A percentile compares a stretch with the other conserved stretches of the same genome.
These are phyloP conservation scores for Candida freyschussii DNA, from an alignment of 1,139 yeast genomes.

Conservation along the genomic window DNA sequence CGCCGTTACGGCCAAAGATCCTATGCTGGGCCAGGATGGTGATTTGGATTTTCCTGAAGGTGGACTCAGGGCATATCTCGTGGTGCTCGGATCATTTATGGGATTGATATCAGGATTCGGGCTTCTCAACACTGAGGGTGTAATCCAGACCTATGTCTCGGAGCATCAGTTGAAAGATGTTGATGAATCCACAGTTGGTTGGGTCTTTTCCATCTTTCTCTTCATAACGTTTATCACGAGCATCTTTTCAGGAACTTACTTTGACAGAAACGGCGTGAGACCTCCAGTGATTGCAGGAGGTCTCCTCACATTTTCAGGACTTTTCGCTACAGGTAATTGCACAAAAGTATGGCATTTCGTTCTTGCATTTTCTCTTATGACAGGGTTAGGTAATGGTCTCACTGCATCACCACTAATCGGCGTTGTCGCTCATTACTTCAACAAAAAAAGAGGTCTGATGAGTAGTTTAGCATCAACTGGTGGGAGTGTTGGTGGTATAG, in stretches of 20 bases:
- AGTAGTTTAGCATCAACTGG: slow-evolving; percentile 60
- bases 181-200: slow-evolving; percentile 50
- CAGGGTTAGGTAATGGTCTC: slow-evolving; percentile 57
- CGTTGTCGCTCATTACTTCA: slow-evolving; percentile 60
- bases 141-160: slow-evolving; percentile 59
- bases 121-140: slow-evolving; percentile 62
- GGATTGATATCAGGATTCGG: slow-evolving; percentile 66
- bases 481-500: slow-evolving; percentile 65
- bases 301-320: slow-evolving; percentile 42
- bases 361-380: slow-evolving; percentile 48
- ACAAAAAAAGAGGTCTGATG: slow-evolving; percentile 55
- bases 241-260: slow-evolving; percentile 56
- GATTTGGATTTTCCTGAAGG: slow-evolving; percentile 52
- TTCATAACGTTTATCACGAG: slow-evolving; percentile 53
- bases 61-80: slow-evolving; percentile 52
- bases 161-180: slow-evolving; percentile 42
- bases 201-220: slow-evolving; percentile 62
- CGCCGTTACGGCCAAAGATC: slow-evolving; percentile 9
- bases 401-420: slow-evolving; percentile 47
- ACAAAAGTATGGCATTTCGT: slow-evolving; percentile 53
- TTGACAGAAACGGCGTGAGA: slow-evolving; percentile 57
- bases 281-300: slow-evolving; percentile 32
- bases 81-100: slow-evolving; percentile 58
- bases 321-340: slow-evolving; percentile 53
- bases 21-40: slow-evolving; percentile 24